A percentile compares a stretch with the other conserved stretches of the same genome.
Evolutionary conservation across 2,329 filamentous ascomycete species (phyloP).

Genomic region (Talaromyces sp.): DNA sequence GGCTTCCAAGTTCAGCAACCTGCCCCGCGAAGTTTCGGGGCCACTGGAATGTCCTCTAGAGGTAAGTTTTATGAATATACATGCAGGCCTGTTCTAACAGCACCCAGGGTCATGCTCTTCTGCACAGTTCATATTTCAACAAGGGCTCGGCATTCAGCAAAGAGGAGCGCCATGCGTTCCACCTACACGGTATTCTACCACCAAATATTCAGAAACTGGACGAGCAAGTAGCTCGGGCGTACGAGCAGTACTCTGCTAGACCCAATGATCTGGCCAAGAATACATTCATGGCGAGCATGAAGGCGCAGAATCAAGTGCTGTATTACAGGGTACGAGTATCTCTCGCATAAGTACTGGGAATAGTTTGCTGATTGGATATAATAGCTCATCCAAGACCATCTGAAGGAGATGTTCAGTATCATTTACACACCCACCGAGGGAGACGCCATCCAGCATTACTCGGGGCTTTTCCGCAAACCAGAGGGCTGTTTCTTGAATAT

Average conservation of each 20-base stretch:
- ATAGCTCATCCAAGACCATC: slow-evolving; percentile 68
- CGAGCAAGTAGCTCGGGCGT: slow-evolving; percentile 70
- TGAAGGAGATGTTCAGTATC: slow-evolving; percentile 85
- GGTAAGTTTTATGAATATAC: slow-evolving; percentile 12
- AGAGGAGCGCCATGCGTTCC: slow-evolving; percentile 65
- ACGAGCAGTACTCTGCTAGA: slow-evolving; percentile 67
- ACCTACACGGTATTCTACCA: slow-evolving; percentile 68
- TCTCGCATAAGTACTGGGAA: not conserved
- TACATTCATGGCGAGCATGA: slow-evolving; percentile 79
- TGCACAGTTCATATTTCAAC: slow-evolving; percentile 68
- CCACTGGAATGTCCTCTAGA: slow-evolving; percentile 26
- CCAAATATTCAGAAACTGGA: slow-evolving; percentile 68
- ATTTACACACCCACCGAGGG: slow-evolving; percentile 90
- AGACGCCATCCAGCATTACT: slow-evolving; percentile 82
- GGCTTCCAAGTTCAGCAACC: slow-evolving; percentile 22
- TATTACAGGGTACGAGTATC: slow-evolving; percentile 60
- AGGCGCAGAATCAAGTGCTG: slow-evolving; percentile 78
- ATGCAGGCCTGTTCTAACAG: not conserved
- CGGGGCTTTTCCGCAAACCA: slow-evolving; percentile 67
- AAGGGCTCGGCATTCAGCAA: slow-evolving; percentile 74
- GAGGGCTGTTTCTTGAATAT: slow-evolving; percentile 81
- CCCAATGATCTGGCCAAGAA: slow-evolving; percentile 71
- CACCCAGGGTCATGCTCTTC: slow-evolving; percentile 46
- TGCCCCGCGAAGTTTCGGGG: slow-evolving; percentile 26
- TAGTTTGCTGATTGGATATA: not conserved